phyloP scores from a whole-genome alignment of 2,329 filamentous ascomycete species.

The Malbranchea zuffiana region DNA sequence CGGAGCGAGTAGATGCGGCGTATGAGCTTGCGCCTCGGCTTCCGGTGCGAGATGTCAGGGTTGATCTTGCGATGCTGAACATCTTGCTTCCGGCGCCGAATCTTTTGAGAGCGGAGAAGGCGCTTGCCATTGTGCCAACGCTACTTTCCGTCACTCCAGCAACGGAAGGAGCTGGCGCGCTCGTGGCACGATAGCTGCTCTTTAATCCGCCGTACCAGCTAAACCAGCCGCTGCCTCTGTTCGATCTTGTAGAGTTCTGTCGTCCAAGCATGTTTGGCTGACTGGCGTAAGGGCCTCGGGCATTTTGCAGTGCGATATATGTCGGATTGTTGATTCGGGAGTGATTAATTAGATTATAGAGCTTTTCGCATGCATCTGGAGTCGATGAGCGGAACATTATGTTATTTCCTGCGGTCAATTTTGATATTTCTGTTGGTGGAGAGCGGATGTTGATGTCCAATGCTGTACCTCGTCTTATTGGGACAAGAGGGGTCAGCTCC shows the following conservation, averaged over 20 bases:
- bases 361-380: constrained; percentile 62
- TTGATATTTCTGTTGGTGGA: constrained; percentile 62
- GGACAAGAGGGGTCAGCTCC: constrained; percentile 82
- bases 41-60: constrained; percentile 49
- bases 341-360: constrained; percentile 80
- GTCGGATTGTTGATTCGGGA: constrained; percentile 86
- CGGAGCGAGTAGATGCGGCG: constrained; percentile 42
- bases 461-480: constrained; percentile 78
- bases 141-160: constrained; percentile 61
- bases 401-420: constrained; percentile 58
- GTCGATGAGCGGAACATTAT: constrained; percentile 82
- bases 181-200: constrained; percentile 47
- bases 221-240: constrained; percentile 34
- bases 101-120: constrained; percentile 65
- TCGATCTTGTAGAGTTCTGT: constrained; percentile 36
- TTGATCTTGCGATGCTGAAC: constrained; percentile 76
- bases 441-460: constrained; percentile 92
- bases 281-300: constrained; percentile 52
- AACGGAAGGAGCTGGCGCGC: constrained; percentile 44
- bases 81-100: constrained; percentile 61
- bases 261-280: constrained; percentile 42
- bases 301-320: constrained; percentile 65
- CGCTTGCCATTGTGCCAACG: constrained; percentile 63
- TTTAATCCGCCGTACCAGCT: constrained; percentile 40
- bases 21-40: constrained; percentile 50